These are phyloP conservation scores for Boletus rufocinnamomeus DNA, from an alignment of 768 basidiomycete species.

Conservation along the genomic window DNA sequence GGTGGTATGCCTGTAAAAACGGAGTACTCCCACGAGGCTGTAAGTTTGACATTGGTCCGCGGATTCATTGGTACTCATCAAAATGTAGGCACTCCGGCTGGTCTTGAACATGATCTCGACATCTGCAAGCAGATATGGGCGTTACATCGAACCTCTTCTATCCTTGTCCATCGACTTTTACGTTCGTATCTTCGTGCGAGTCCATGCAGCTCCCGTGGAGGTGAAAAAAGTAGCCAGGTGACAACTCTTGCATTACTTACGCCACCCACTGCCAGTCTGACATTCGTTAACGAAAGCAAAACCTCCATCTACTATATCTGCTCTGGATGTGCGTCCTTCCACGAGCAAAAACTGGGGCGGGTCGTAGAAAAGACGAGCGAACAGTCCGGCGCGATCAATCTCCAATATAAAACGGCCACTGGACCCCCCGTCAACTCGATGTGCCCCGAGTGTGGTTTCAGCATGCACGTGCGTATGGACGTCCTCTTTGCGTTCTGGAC, in stretches of 20 bases:
- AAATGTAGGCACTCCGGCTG: constrained; percentile 76
- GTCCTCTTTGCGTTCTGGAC: background rate
- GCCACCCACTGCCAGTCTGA: constrained; percentile 4
- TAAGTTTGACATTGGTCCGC: constrained; percentile 38
- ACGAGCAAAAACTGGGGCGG: constrained; percentile 84
- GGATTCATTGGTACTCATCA: constrained; percentile 4
- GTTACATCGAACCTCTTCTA: constrained; percentile 85
- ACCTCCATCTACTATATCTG: constrained; percentile 87
- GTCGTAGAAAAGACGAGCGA: constrained; percentile 62
- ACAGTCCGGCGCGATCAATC: constrained; percentile 56
- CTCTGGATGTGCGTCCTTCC: constrained; percentile 75
- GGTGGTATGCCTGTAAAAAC: constrained; percentile 87
- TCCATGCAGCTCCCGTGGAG: constrained; percentile 71
- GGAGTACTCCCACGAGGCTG: constrained; percentile 96
- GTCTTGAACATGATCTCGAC: constrained; percentile 86
- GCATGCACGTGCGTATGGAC: constrained; percentile 63
- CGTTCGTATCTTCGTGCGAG: constrained; percentile 84
- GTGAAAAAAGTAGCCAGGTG: constrained; percentile 84
- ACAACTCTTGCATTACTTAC: constrained; percentile 31
- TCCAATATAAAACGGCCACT: constrained; percentile 67
- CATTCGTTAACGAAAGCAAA: constrained; percentile 54
- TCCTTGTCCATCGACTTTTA: constrained; percentile 98
- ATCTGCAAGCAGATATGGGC: constrained; percentile 89
- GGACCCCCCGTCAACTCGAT: constrained; percentile 66
- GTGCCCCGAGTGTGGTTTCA: constrained; percentile 82